Evolutionary conservation across 441 rosid species (phyloP).

Genomic region (Lagerstroemia fauriei): DNA sequence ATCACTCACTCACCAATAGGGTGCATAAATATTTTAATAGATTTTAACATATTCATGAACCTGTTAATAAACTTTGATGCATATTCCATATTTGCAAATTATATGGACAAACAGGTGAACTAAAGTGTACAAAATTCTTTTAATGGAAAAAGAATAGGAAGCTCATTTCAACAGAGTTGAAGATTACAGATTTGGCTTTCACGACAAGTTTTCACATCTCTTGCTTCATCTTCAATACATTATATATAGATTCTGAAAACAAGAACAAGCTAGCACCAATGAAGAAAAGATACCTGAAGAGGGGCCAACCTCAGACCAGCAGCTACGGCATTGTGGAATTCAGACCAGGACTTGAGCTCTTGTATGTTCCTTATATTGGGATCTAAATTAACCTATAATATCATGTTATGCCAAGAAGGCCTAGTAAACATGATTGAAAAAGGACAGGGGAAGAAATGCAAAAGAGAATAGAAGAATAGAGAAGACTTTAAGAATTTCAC

Average conservation of each 20-base stretch:
- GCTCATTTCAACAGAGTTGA: neutral
- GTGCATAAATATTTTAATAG: too few species aligned
- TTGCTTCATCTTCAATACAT: neutral
- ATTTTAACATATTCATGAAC: too few species aligned
- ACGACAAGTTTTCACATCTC: neutral
- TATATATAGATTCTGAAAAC: neutral
- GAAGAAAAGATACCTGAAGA: slow-evolving; percentile 64
- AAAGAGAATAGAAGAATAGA: neutral
- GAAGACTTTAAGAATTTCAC: neutral
- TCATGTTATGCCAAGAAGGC: slow-evolving; percentile 15
- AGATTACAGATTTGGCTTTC: neutral
- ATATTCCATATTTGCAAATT: neutral
- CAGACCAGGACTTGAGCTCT: slow-evolving; percentile 97
- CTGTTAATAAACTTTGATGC: neutral
- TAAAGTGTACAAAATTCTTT: neutral
- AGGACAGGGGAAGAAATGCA: slow-evolving; percentile 18
- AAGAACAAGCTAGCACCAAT: neutral
- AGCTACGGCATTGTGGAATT: slow-evolving; percentile 99
- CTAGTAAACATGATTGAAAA: slow-evolving; percentile 22
- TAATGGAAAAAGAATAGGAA: neutral
- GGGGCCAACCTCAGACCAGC: slow-evolving; percentile 95
- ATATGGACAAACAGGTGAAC: neutral
- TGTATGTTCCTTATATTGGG: slow-evolving; percentile 85
- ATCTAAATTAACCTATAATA: slow-evolving; percentile 81
- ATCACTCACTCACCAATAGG: too few species aligned